Conservation (phyloP, 495 filamentous ascomycete genomes). For the Sordaria brevicollis region DNA sequence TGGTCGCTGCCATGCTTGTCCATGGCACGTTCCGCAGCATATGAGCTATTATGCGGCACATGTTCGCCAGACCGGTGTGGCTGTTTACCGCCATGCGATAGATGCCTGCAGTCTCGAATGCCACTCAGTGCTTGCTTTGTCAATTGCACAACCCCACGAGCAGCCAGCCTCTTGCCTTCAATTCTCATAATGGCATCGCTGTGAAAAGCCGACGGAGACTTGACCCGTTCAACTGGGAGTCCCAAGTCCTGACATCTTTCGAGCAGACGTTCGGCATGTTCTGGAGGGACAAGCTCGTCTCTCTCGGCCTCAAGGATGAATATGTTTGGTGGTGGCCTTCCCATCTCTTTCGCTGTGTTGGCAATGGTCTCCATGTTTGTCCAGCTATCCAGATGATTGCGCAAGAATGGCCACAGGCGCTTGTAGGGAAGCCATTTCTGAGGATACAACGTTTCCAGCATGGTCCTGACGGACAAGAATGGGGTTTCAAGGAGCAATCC, state of each 20-base stretch:
- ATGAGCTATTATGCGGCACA: background rate
- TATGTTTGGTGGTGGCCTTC: slow-evolving; percentile 25
- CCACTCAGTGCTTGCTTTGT: slow-evolving; percentile 6
- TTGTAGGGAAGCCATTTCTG: slow-evolving; percentile 73
- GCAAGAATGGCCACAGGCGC: slow-evolving; percentile 38
- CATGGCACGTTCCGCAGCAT: background rate
- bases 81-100: background rate
- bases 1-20: background rate
- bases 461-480: slow-evolving; percentile 59
- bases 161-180: slow-evolving; percentile 31
- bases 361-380: slow-evolving; percentile 29
- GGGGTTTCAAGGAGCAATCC: slow-evolving; percentile 67
- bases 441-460: slow-evolving; percentile 67
- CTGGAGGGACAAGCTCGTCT: slow-evolving; percentile 58
- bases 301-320: slow-evolving; percentile 51
- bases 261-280: slow-evolving; percentile 42
- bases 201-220: slow-evolving; percentile 31
- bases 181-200: slow-evolving; percentile 34
- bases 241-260: slow-evolving; percentile 30
- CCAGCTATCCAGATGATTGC: slow-evolving; percentile 38
- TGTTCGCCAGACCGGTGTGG: background rate
- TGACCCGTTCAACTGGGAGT: slow-evolving; percentile 25
- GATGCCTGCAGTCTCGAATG: slow-evolving; percentile 1
- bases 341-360: slow-evolving; percentile 8
- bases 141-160: slow-evolving; percentile 20